Evolutionary conservation across 2,329 filamentous ascomycete genomes (phyloP).

Genomic region (Boeremia exigua): DNA sequence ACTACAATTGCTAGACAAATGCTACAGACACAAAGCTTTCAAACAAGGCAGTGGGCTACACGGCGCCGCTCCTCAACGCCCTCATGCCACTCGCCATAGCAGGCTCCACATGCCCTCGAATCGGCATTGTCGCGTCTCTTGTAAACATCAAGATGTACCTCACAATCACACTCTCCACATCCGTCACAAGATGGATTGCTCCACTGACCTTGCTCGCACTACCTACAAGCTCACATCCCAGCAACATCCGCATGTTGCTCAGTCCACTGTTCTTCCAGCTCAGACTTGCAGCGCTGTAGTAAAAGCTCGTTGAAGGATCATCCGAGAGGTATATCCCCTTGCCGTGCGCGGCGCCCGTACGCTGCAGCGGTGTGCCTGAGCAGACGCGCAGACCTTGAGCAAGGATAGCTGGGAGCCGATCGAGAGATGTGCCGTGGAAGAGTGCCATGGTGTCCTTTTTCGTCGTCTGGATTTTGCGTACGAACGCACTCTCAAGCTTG

Average conservation of each 20-base stretch:
- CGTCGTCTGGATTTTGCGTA: conserved; percentile 11
- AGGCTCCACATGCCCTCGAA: conserved; percentile 26
- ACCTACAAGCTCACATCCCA: conserved; percentile 40
- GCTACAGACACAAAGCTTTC: background rate
- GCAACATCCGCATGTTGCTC: conserved; percentile 35
- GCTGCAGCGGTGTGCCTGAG: conserved; percentile 38
- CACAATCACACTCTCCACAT: conserved; percentile 40
- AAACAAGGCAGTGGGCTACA: background rate
- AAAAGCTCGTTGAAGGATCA: conserved; percentile 34
- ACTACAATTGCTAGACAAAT: background rate
- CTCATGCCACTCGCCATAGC: conserved; percentile 32
- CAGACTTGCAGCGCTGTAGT: conserved; percentile 27
- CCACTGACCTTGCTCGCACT: conserved; percentile 19
- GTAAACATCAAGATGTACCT: conserved; percentile 41
- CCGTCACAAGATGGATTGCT: conserved; percentile 37
- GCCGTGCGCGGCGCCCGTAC: conserved; percentile 40
- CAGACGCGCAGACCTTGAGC: conserved; percentile 34
- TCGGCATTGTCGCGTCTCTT: conserved; percentile 22
- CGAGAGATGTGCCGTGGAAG: conserved; percentile 44
- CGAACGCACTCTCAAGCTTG: conserved; percentile 30
- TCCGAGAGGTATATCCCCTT: conserved; percentile 44
- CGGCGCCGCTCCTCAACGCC: conserved; percentile 23
- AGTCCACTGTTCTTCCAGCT: conserved; percentile 37
- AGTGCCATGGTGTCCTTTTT: conserved; percentile 28
- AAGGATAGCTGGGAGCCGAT: conserved; percentile 42